These are phyloP conservation scores for Cordyceps farinosa DNA, from an alignment of 2,329 filamentous ascomycete species.

Conservation along the genomic window DNA sequence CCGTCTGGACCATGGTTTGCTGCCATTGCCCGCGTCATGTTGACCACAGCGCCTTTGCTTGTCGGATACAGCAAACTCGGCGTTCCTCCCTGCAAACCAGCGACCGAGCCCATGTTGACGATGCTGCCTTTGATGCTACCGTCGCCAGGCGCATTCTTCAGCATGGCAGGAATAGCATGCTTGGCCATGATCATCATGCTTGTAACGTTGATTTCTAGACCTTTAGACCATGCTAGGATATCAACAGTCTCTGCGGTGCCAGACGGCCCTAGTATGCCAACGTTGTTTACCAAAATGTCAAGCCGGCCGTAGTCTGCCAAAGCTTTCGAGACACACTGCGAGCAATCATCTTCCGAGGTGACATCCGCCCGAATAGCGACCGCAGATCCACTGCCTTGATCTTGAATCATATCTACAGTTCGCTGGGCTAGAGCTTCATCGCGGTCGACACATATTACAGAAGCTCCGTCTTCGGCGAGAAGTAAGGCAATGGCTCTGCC, in stretches of 20 bases:
- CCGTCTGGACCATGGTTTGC: slow-evolving; percentile 44
- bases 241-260: slow-evolving; percentile 61
- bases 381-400: slow-evolving; percentile 36
- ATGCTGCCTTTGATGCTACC: slow-evolving; percentile 47
- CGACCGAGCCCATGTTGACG: slow-evolving; percentile 61
- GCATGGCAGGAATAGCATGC: slow-evolving; percentile 58
- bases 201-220: slow-evolving; percentile 59
- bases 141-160: slow-evolving; percentile 38
- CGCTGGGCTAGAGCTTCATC: slow-evolving; percentile 46
- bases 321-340: slow-evolving; percentile 38
- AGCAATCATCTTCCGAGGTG: slow-evolving; percentile 50
- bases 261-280: slow-evolving; percentile 52
- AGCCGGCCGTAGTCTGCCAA: slow-evolving; percentile 50
- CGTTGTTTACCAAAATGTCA: slow-evolving; percentile 26
- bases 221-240: slow-evolving; percentile 53
- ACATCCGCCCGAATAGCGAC: slow-evolving; percentile 51
- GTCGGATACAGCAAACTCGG: slow-evolving; percentile 45
- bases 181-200: slow-evolving; percentile 65
- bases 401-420: slow-evolving; percentile 51
- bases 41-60: slow-evolving; percentile 45
- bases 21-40: slow-evolving; percentile 52
- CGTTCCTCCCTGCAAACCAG: slow-evolving; percentile 48
- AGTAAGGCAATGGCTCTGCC: slow-evolving; percentile 56
- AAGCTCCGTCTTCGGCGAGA: slow-evolving; percentile 55
- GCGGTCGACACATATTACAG: slow-evolving; percentile 57